Conservation (phyloP, 73 alveolate genomes). For the Paramecium bursaria region DNA sequence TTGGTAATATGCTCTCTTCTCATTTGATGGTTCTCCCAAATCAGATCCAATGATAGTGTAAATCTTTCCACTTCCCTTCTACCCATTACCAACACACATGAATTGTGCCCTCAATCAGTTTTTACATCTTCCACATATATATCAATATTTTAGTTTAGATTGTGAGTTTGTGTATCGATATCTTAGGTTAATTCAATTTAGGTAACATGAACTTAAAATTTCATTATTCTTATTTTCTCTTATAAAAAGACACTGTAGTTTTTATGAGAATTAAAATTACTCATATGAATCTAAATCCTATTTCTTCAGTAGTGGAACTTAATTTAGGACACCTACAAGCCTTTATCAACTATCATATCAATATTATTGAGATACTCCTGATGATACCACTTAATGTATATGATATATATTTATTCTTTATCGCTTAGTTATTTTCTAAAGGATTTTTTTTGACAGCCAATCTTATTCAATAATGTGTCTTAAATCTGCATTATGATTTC, state of each 20-base stretch:
- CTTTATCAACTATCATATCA: background rate
- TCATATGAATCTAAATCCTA: constrained; percentile 28
- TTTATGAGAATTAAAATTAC: background rate
- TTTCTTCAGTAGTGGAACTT: background rate
- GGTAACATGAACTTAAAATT: constrained; percentile 3
- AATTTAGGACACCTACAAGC: background rate
- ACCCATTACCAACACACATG: constrained; percentile 66
- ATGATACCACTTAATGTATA: background rate
- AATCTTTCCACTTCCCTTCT: constrained; percentile 71
- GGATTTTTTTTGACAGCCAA: background rate
- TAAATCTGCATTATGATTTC: background rate
- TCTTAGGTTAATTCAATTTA: constrained; percentile 6
- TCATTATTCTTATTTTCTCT: background rate
- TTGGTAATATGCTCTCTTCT: constrained; percentile 45
- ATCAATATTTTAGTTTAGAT: background rate
- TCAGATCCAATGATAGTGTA: constrained; percentile 60
- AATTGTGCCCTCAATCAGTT: constrained; percentile 68
- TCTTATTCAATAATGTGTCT: constrained; percentile 21
- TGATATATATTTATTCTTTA: background rate
- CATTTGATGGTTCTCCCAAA: constrained; percentile 40
- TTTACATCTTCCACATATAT: background rate
- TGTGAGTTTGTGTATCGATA: background rate
- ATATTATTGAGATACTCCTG: background rate
- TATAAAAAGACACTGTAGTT: too few species aligned
- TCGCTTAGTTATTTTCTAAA: background rate